These are phyloP conservation scores for Papilionanthe hybrid DNA, from an alignment of 116 monocot genomes.

Conservation along the genomic window DNA sequence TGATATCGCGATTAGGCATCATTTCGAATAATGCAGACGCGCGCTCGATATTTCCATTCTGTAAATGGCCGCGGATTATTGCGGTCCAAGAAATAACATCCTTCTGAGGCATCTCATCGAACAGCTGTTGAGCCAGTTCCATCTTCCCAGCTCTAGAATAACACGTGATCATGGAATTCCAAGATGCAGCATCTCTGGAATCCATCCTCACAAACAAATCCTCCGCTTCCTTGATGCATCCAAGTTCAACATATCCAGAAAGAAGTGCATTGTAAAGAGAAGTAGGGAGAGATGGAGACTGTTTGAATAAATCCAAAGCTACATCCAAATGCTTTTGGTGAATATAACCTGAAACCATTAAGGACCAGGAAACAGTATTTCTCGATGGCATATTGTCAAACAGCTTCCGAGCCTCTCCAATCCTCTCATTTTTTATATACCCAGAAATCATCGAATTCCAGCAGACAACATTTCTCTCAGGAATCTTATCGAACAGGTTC, in stretches of 20 bases:
- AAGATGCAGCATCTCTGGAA: slow-evolving; percentile 21
- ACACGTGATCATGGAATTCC: slow-evolving; percentile 49
- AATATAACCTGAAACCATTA: slow-evolving; percentile 49
- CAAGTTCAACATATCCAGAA: slow-evolving; percentile 30
- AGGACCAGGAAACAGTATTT: slow-evolving; percentile 47
- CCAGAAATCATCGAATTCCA: slow-evolving; percentile 78
- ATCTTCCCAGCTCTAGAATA: slow-evolving; percentile 37
- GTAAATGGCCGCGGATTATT: slow-evolving; percentile 42
- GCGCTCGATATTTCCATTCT: slow-evolving; percentile 25
- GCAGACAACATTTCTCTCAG: slow-evolving; percentile 47
- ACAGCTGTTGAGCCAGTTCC: slow-evolving; percentile 34
- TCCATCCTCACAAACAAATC: slow-evolving; percentile 30
- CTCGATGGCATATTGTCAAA: slow-evolving; percentile 55
- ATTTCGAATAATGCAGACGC: slow-evolving; percentile 29
- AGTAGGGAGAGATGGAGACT: not conserved
- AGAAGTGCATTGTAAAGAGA: slow-evolving; percentile 35
- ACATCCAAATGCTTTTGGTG: slow-evolving; percentile 25
- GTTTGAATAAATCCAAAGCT: slow-evolving; percentile 41
- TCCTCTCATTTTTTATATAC: slow-evolving; percentile 25
- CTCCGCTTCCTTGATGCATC: slow-evolving; percentile 22
- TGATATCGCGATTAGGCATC: slow-evolving; percentile 41
- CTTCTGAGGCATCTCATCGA: slow-evolving; percentile 49
- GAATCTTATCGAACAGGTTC: slow-evolving; percentile 40
- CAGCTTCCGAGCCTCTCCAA: slow-evolving; percentile 37
- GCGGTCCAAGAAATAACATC: slow-evolving; percentile 60